These are phyloP conservation scores for Septoria petroselini DNA, from an alignment of 2,329 filamentous ascomycete genomes.

Conservation along the genomic window DNA sequence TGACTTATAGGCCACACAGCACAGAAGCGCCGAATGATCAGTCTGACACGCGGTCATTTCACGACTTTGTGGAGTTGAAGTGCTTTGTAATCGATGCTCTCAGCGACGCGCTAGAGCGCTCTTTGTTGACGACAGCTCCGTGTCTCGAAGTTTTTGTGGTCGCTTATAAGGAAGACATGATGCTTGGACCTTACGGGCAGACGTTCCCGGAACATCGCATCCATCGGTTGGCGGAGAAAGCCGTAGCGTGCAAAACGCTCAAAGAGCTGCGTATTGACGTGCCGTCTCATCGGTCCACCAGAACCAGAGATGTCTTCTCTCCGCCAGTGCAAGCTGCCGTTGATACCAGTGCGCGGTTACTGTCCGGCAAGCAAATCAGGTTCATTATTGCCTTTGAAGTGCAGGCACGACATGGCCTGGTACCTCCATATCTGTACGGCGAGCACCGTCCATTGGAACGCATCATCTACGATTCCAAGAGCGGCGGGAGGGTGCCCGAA, in stretches of 20 bases:
- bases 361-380: not conserved
- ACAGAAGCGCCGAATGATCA: not conserved
- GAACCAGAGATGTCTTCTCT: not conserved
- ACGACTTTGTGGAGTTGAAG: not conserved
- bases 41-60: not conserved
- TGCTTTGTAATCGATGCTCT: not conserved
- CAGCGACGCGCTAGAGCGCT: not conserved
- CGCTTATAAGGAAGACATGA: not conserved
- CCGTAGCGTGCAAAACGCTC: not conserved
- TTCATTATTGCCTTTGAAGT: not conserved
- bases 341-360: not conserved
- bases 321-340: not conserved
- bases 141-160: not conserved
- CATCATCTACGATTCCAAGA: not conserved
- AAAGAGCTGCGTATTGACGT: not conserved
- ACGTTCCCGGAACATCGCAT: not conserved
- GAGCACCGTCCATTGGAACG: not conserved
- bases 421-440: not conserved
- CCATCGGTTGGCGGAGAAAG: not conserved
- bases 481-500: no score
- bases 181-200: not conserved
- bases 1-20: constrained; percentile 2
- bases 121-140: not conserved
- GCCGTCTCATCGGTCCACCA: not conserved
- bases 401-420: no score